phyloP scores from a whole-genome alignment of 768 basidiomycete genomes.

The Podaxis mareebaensis region DNA sequence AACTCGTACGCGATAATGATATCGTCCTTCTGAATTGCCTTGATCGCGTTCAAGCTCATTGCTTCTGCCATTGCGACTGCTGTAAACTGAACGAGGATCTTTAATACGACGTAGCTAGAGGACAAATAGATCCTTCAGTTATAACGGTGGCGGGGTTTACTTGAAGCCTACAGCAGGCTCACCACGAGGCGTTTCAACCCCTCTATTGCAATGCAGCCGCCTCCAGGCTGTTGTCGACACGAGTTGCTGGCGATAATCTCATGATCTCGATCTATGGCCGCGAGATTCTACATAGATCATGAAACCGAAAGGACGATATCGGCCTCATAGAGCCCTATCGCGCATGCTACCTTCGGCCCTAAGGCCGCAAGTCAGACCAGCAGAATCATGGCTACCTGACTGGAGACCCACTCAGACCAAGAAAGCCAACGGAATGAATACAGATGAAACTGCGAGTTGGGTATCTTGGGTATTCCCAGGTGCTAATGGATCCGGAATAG shows the following conservation, averaged over 20 bases:
- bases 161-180: neutral
- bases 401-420: too few relatives aligned
- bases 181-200: neutral
- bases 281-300: neutral
- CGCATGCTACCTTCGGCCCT: too few relatives aligned
- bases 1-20: constrained; percentile 25
- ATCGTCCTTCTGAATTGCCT: constrained; percentile 19
- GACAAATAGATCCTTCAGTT: neutral
- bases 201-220: neutral
- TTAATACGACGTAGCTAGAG: neutral
- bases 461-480: too few relatives aligned
- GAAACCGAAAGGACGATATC: neutral
- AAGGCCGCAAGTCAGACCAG: too few relatives aligned
- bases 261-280: neutral
- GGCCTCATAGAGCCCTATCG: neutral
- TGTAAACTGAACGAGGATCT: neutral
- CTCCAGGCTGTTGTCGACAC: neutral
- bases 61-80: neutral
- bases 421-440: too few relatives aligned
- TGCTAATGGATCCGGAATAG: too few relatives aligned
- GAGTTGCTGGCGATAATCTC: neutral
- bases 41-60: neutral
- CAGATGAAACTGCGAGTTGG: too few relatives aligned
- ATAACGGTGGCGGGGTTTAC: neutral
- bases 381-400: too few relatives aligned